Evolutionary conservation across 768 basidiomycete genomes (phyloP).

Genomic region (Tricholoma matsutake): DNA sequence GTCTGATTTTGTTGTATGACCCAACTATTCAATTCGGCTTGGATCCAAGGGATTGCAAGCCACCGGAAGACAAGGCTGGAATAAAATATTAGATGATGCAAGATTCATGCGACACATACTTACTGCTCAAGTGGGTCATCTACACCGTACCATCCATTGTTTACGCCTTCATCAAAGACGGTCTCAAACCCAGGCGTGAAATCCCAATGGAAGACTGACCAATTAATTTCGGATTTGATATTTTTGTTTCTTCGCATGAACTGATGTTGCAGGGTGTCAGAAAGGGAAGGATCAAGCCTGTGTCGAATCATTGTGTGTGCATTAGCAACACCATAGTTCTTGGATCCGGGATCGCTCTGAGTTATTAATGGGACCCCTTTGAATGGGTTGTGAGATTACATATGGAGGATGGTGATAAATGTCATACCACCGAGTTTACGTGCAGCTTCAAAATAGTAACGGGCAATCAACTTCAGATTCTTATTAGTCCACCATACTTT

Average conservation of each 20-base stretch:
- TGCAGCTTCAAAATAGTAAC: slow-evolving; percentile 25
- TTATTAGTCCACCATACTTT: slow-evolving; percentile 33
- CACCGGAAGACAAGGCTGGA: slow-evolving; percentile 30
- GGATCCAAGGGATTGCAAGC: slow-evolving; percentile 35
- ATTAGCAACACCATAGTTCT: slow-evolving; percentile 37
- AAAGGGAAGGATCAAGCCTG: slow-evolving; percentile 25
- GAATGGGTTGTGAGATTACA: too few relatives aligned
- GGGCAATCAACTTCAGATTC: slow-evolving; percentile 21
- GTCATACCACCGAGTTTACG: slow-evolving; percentile 15
- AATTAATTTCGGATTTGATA: slow-evolving; percentile 36
- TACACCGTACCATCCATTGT: slow-evolving; percentile 27
- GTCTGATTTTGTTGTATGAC: background rate
- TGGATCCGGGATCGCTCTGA: slow-evolving; percentile 33
- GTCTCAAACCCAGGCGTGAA: slow-evolving; percentile 38
- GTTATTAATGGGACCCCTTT: slow-evolving; percentile 30
- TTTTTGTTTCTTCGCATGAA: slow-evolving; percentile 34
- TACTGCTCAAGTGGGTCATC: slow-evolving; percentile 3
- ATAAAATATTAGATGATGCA: background rate
- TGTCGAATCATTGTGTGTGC: slow-evolving; percentile 32
- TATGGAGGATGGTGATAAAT: background rate
- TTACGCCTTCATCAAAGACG: slow-evolving; percentile 29
- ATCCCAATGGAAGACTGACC: slow-evolving; percentile 29
- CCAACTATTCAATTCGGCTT: slow-evolving; percentile 17
- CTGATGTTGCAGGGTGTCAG: slow-evolving; percentile 33
- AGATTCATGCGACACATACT: background rate